Conservation (phyloP, 2,329 filamentous ascomycete genomes). For the Aureobasidium sp. region DNA sequence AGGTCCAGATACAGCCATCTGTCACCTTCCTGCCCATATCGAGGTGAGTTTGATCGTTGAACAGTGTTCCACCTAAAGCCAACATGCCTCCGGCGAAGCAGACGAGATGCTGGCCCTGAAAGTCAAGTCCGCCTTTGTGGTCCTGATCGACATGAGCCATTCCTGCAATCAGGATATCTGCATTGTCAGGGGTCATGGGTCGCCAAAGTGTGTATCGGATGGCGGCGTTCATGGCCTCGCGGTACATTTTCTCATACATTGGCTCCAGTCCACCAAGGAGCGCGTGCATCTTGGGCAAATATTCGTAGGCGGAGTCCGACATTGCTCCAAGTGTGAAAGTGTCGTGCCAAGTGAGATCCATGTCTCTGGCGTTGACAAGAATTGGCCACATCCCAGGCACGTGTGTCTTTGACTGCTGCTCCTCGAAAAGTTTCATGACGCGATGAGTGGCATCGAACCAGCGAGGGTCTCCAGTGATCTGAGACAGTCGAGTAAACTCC, state of each 20-base stretch:
- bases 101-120: constrained; percentile 49
- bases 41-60: constrained; percentile 46
- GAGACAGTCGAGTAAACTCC: constrained; percentile 41
- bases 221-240: constrained; percentile 38
- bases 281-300: constrained; percentile 41
- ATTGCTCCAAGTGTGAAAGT: constrained; percentile 31
- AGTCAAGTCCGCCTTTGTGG: constrained; percentile 28
- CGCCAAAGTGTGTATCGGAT: constrained; percentile 40
- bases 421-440: constrained; percentile 34
- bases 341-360: constrained; percentile 34
- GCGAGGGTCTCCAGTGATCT: constrained; percentile 37
- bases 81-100: constrained; percentile 58
- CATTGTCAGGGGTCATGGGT: constrained; percentile 40
- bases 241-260: constrained; percentile 48
- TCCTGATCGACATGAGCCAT: constrained; percentile 29
- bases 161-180: constrained; percentile 41
- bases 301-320: constrained; percentile 31
- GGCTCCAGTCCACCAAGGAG: constrained; percentile 39
- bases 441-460: constrained; percentile 40
- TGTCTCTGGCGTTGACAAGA: constrained; percentile 32
- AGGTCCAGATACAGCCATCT: constrained; percentile 56
- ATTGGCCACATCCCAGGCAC: constrained; percentile 43
- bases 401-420: constrained; percentile 35
- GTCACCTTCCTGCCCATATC: constrained; percentile 49
- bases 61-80: constrained; percentile 50